phyloP scores from a whole-genome alignment of 129 eudicot genomes.

The Flaveria ramosissima region DNA sequence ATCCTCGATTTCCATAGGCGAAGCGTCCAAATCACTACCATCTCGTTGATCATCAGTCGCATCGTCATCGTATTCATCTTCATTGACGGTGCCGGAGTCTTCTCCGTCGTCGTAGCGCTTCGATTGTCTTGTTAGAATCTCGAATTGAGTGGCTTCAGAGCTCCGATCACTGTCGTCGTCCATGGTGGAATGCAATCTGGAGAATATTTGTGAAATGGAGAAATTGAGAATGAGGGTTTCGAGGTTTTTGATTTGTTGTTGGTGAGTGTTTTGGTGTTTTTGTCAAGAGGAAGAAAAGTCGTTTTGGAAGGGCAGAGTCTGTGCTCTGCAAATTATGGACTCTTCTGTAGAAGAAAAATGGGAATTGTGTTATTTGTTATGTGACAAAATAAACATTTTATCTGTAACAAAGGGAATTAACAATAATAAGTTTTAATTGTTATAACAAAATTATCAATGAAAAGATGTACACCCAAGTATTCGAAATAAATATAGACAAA shows the following conservation, averaged over 20 bases:
- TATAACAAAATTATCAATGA: too few relatives aligned
- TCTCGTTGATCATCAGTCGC: slow-evolving; percentile 34
- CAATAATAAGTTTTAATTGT: too few relatives aligned
- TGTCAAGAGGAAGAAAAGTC: slow-evolving; percentile 34
- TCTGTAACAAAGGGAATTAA: too few relatives aligned
- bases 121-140: slow-evolving; percentile 12
- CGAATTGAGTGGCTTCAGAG: slow-evolving; percentile 42
- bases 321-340: background rate
- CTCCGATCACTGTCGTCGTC: slow-evolving; percentile 43
- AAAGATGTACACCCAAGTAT: too few relatives aligned
- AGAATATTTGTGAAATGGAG: slow-evolving; percentile 22
- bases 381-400: too few relatives aligned
- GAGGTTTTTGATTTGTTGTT: slow-evolving; percentile 14
- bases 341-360: background rate
- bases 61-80: slow-evolving; percentile 19
- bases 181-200: slow-evolving; percentile 23
- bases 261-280: slow-evolving; percentile 9
- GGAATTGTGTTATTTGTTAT: too few relatives aligned
- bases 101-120: slow-evolving; percentile 17
- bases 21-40: slow-evolving; percentile 27
- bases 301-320: slow-evolving; percentile 17
- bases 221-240: slow-evolving; percentile 12
- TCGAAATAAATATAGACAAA: too few relatives aligned
- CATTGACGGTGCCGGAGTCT: slow-evolving; percentile 28
- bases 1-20: slow-evolving; percentile 33